phyloP scores from a whole-genome alignment of 2,329 filamentous ascomycete species.

The Rutstroemia sp. region DNA sequence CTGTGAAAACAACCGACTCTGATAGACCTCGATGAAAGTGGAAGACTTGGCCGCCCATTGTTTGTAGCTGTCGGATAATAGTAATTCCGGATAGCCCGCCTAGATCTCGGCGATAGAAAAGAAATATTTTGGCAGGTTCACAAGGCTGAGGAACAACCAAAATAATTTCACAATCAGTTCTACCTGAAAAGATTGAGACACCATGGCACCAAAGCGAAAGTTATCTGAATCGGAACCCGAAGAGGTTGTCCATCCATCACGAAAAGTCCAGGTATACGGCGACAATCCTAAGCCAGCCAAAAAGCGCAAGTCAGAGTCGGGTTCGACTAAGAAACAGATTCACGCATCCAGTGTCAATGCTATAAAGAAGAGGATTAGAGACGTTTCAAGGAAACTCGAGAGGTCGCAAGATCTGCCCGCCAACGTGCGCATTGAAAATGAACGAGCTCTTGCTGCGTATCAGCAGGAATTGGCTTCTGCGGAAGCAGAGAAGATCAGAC shows the following conservation, averaged over 20 bases:
- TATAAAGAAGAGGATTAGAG: constrained; percentile 65
- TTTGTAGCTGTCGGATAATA: no score
- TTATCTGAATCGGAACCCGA: constrained; percentile 17
- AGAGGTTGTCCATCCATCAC: constrained; percentile 26
- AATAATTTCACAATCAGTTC: background rate
- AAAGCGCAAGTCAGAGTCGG: constrained; percentile 24
- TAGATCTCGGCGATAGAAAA: no score
- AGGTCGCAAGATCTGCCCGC: constrained; percentile 57
- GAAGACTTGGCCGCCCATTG: no score
- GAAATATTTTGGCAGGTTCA: no score
- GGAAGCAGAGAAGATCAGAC: constrained; percentile 52
- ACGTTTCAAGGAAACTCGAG: constrained; percentile 59
- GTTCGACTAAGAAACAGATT: constrained; percentile 24
- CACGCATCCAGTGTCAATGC: constrained; percentile 40
- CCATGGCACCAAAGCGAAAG: constrained; percentile 28
- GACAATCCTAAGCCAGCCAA: constrained; percentile 26
- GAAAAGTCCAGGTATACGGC: constrained; percentile 27
- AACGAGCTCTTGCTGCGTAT: constrained; percentile 63
- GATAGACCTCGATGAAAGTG: no score
- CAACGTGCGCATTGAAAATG: constrained; percentile 58
- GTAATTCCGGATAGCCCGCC: no score
- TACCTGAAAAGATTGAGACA: constrained; percentile 4
- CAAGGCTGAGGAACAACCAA: constrained; percentile 8
- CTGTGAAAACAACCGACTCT: no score
- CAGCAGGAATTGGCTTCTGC: constrained; percentile 55